These are phyloP conservation scores for Sicyos edulis DNA, from an alignment of 306 rosid species.

Conservation along the genomic window DNA sequence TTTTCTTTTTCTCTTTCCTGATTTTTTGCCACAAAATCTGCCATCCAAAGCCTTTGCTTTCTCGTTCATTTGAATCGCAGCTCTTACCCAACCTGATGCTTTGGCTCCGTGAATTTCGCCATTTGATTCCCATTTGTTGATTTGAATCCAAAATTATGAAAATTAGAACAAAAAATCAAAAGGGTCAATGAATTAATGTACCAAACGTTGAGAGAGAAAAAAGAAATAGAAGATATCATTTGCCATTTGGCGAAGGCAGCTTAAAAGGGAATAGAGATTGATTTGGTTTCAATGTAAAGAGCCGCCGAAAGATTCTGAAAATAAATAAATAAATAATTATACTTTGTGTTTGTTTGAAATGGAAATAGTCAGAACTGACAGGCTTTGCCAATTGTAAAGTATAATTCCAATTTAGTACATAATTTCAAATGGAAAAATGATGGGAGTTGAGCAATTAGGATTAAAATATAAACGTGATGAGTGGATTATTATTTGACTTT, in stretches of 20 bases:
- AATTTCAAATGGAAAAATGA: not conserved
- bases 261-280: not conserved
- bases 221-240: not conserved
- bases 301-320: too few species aligned
- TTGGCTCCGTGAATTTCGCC: conserved; percentile 15
- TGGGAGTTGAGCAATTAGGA: not conserved
- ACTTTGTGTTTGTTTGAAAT: too few species aligned
- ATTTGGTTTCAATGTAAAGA: too few species aligned
- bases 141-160: not conserved
- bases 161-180: not conserved
- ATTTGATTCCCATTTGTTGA: conserved; percentile 15
- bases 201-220: not conserved
- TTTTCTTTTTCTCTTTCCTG: conserved; percentile 18
- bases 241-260: not conserved
- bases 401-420: not conserved
- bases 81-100: conserved; percentile 17
- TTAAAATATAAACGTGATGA: conserved; percentile 2
- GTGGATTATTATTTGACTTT: conserved; percentile 4
- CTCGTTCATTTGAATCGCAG: not conserved
- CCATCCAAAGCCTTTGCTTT: conserved; percentile 7
- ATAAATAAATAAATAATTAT: too few species aligned
- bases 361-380: conserved; percentile 2
- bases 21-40: conserved; percentile 11
- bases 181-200: not conserved
- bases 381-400: not conserved